These are phyloP conservation scores for Cymodocea nodosa DNA, from an alignment of 116 monocot species.

Conservation along the genomic window DNA sequence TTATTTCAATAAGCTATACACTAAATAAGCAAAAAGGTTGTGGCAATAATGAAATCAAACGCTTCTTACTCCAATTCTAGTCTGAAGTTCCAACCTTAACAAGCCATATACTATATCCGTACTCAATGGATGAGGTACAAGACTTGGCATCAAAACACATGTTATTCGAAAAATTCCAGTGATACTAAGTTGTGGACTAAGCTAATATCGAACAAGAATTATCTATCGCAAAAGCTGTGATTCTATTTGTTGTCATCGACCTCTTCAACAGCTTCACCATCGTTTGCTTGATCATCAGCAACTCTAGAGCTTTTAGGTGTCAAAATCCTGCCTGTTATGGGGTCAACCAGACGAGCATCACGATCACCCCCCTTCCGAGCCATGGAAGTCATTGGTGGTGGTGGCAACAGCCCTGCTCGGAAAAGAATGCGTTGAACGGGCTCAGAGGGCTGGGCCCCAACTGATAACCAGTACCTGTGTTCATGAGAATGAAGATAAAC, in stretches of 20 bases:
- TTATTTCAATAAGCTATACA: no score
- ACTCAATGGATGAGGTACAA: no score
- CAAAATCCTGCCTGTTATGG: slow-evolving; percentile 15
- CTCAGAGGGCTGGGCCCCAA: slow-evolving; percentile 39
- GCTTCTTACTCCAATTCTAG: no score
- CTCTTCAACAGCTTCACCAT: background rate
- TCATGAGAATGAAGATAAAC: background rate
- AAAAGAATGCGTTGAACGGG: slow-evolving; percentile 35
- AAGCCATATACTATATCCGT: no score
- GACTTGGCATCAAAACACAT: no score
- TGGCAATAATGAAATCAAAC: no score
- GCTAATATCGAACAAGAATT: no score
- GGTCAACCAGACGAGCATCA: slow-evolving; percentile 12
- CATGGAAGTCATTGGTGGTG: slow-evolving; percentile 23
- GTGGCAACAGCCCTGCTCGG: slow-evolving; percentile 28
- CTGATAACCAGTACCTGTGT: slow-evolving; percentile 40
- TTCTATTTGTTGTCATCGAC: slow-evolving; percentile 2
- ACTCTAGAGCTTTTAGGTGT: background rate
- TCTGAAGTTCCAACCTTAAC: no score
- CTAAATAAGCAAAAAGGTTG: no score
- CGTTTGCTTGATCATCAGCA: background rate
- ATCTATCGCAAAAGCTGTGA: background rate
- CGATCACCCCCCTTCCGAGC: slow-evolving; percentile 22
- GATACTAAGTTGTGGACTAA: no score
- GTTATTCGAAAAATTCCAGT: no score